Conservation (phyloP, 1,139 yeast species). For the Debaryomyces fabryi region DNA sequence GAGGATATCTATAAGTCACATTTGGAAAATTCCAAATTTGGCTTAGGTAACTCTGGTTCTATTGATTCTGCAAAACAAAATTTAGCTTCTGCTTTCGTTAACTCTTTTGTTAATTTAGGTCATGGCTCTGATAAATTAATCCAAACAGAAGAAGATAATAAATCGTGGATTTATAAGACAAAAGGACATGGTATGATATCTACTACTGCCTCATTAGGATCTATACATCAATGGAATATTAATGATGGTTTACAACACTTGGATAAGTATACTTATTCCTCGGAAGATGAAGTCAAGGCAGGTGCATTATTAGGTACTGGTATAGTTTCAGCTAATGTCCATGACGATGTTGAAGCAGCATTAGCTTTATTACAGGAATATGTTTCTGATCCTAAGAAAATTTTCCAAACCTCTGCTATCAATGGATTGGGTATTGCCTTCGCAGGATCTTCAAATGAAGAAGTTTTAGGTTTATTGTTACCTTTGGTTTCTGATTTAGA, state of each 20-base stretch:
- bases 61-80: conserved; percentile 95
- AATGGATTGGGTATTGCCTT: conserved; percentile 93
- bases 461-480: conserved; percentile 70
- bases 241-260: conserved; percentile 87
- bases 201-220: conserved; percentile 90
- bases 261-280: conserved; percentile 86
- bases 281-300: conserved; percentile 87
- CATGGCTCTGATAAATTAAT: conserved; percentile 84
- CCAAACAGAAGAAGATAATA: conserved; percentile 70
- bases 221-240: conserved; percentile 89
- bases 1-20: conserved; percentile 94
- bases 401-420: conserved; percentile 78
- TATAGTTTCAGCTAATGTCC: conserved; percentile 90
- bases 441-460: conserved; percentile 91
- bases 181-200: conserved; percentile 94
- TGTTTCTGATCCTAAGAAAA: conserved; percentile 51
- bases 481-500: conserved; percentile 89
- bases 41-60: conserved; percentile 58
- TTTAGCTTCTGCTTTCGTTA: conserved; percentile 93
- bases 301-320: conserved; percentile 98
- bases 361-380: conserved; percentile 83
- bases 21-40: conserved; percentile 68
- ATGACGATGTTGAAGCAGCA: conserved; percentile 95
- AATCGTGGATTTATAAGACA: conserved; percentile 88
- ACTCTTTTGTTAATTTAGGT: conserved; percentile 89